Evolutionary conservation across 169 alveolate species (phyloP), one percentile per base, ranked within the genome.

Genomic region (Plasmodium adleri): DNA sequence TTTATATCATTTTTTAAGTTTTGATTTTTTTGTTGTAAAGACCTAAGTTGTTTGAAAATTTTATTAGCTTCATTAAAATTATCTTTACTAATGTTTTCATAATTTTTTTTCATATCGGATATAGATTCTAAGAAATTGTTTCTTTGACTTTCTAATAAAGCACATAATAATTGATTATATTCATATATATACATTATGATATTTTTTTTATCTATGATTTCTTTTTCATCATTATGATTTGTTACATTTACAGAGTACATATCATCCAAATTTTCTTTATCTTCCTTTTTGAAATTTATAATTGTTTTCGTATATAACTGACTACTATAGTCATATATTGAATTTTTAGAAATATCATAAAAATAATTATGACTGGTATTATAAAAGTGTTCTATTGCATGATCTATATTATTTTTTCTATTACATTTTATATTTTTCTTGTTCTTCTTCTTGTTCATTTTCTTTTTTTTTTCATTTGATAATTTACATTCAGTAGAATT

Each of bases 301-400:
- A 76, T 63, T 64, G 49, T 76, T 76, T 47, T 76, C 52, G 66
- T 76, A 52, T 76, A 76, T 70, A 76, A 10, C 56, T 76, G 22
- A 43, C 89, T 76, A 58, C 89, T 76, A 68, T 76, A 76, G 66
- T 76, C 89, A 58, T 63, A 76, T 15, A 76, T 71, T 3, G 89
- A 76, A 64, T 76, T 76, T 64, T 76, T 76, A 17, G 54, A 17
- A 64, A 76, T 50, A 58, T 76, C 89, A 68, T 63, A 76, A 68
- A 76, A 76, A 68, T 76, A 76, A 26, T 76, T 76, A 58, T 76
- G 89, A 43, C 45, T 63, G 12, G 89, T 76, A 49, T 64, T 32
- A 22, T 58, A 76, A 22, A 76, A 76, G 26, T 76, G 89, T 10
- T n/a, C 56, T 43, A 63, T 76, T 49, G 89, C 89, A 58, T 76